Evolutionary conservation across 2,329 filamentous ascomycete genomes (phyloP).

Genomic region (Sarocladiaceae sp.): DNA sequence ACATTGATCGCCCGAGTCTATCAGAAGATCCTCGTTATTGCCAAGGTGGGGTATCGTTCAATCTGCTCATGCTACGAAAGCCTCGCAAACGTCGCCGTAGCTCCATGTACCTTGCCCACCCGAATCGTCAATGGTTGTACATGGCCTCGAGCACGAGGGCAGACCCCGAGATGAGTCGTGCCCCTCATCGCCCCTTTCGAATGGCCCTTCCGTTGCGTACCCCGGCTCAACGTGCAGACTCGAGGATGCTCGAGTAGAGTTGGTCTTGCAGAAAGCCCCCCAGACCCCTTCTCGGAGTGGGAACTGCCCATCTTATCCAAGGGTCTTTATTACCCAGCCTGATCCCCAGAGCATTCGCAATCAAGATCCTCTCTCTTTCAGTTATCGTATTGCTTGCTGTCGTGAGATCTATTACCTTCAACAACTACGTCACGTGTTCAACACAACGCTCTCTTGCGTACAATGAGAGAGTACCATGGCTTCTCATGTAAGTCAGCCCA

Average conservation of each 20-base stretch:
- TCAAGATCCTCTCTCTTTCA: conserved; percentile 13
- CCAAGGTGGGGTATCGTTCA: conserved; percentile 4
- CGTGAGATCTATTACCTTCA: conserved; percentile 12
- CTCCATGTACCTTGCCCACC: too few species aligned
- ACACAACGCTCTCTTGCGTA: conserved; percentile 22
- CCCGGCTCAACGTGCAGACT: conserved; percentile 1
- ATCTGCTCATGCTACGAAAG: too few species aligned
- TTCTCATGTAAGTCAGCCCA: conserved; percentile 46
- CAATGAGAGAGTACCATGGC: conserved; percentile 67
- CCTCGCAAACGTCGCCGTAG: too few species aligned
- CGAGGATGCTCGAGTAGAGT: conserved; percentile 4
- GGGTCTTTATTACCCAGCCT: not conserved
- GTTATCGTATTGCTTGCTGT: conserved; percentile 5
- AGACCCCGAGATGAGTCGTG: conserved; percentile 1
- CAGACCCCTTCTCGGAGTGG: not conserved
- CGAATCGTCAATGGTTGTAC: too few species aligned
- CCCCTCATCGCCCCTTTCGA: not conserved
- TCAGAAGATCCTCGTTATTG: conserved; percentile 11
- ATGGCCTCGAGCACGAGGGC: not conserved
- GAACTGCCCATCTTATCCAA: conserved; percentile 6
- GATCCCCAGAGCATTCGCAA: conserved; percentile 9
- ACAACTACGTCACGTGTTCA: conserved; percentile 12
- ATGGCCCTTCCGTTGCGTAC: not conserved
- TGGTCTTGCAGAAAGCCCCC: not conserved
- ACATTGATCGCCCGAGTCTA: conserved; percentile 1